Evolutionary conservation across 2,329 filamentous ascomycete genomes (phyloP), one percentile per base, ranked within the genome.

Genomic region (Hymenoscyphus fructigenus): DNA sequence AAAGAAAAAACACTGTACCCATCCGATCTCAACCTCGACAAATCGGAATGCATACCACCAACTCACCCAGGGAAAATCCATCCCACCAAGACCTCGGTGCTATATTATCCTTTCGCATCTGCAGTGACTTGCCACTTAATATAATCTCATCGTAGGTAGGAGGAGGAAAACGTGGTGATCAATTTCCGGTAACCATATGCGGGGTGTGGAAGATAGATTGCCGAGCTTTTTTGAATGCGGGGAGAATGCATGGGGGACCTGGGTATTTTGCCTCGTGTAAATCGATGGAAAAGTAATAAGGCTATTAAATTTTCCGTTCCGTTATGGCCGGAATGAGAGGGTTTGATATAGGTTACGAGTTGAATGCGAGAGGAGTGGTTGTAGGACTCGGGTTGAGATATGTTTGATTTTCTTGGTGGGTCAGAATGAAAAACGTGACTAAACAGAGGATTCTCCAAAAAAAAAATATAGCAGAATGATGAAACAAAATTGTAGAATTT

Each of bases 231-330:
- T 12, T 17, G 41, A 53, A 44, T 50, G 23, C 23, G 60, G 47
- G 50, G 50, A 23, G 36, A 29, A 36, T n/a, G 47, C 44, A 29
- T 20, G n/a, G 29, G 29, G 47, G 32, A 23, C 23, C 32, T 14
- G 34, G 53, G 10, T 26, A 57, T 61, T 61, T 56, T 61, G 60
- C 47, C 60, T 61, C 60, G 55, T 56, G 17, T 61, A 38, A 28
- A 38, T 36, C 34, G 10, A 36, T 10, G 34, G 10, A 15, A 36
- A 4, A 14, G 34, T 26, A 50, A 23, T 50, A 44, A 56, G 60
- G 60, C 60, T 61, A 61, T 34, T 29, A 38, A 15, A 56, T 57
- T n/a, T 61, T 61, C 50, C 47, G 47, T 56, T 61, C 47, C 47
- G 47, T 20, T 17, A 12, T 17, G 20, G 15, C 26, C 26, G 23